Evolutionary conservation across 352 stramenopile genomes (phyloP).

Genomic region (Phytophthora cryptogea): DNA sequence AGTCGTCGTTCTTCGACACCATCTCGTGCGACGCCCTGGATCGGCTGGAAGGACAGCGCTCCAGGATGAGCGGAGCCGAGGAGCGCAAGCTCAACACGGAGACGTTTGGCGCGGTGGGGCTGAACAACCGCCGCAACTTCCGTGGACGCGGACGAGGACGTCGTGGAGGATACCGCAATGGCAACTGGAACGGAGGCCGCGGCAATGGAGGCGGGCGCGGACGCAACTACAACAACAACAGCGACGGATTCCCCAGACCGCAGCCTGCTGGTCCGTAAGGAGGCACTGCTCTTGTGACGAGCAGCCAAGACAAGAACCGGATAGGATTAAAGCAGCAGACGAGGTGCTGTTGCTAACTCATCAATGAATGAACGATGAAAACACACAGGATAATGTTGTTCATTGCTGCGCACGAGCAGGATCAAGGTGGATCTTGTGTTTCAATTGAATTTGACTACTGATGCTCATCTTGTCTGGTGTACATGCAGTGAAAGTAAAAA

Average conservation of each 20-base stretch:
- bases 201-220: conserved; percentile 30
- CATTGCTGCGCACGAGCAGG: neutral
- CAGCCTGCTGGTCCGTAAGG: conserved; percentile 27
- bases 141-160: conserved; percentile 60
- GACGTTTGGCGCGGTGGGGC: conserved; percentile 84
- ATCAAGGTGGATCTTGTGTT: neutral
- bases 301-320: conserved; percentile 7
- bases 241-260: conserved; percentile 22
- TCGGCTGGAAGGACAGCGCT: conserved; percentile 69
- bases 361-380: conserved; percentile 22
- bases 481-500: no score
- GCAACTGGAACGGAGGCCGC: conserved; percentile 41
- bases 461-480: neutral
- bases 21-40: conserved; percentile 90
- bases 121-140: conserved; percentile 86
- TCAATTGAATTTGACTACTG: neutral
- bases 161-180: conserved; percentile 41
- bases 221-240: conserved; percentile 32
- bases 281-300: neutral
- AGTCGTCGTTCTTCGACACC: conserved; percentile 91
- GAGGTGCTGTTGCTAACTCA: conserved; percentile 8
- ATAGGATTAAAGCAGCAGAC: conserved; percentile 24
- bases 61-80: conserved; percentile 69
- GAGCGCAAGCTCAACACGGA: conserved; percentile 90
- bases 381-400: no score